Conservation (phyloP, 2,329 filamentous ascomycete species). For the Epichloe typhina region DNA sequence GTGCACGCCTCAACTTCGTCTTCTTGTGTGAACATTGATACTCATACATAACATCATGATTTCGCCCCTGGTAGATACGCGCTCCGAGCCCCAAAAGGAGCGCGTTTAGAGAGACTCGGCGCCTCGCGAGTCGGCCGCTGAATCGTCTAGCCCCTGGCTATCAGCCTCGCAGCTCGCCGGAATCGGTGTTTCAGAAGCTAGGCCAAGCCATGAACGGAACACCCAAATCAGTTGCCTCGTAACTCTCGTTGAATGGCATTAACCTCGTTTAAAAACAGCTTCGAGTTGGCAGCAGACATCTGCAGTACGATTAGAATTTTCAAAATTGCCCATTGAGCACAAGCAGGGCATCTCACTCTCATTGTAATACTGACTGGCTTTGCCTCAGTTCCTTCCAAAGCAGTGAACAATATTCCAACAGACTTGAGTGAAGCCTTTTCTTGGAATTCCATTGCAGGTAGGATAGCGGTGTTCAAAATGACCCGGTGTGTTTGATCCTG, state of each 20-base stretch:
- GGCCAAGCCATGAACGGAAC: neutral
- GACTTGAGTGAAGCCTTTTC: conserved; percentile 62
- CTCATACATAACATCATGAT: neutral
- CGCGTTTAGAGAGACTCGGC: no score
- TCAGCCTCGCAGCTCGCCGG: neutral
- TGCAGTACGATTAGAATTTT: conserved; percentile 13
- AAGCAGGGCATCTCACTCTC: conserved; percentile 33
- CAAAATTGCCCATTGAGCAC: neutral
- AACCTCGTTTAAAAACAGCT: conserved; percentile 37
- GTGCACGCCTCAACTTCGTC: neutral
- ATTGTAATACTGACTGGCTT: conserved; percentile 47
- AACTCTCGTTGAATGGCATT: conserved; percentile 38
- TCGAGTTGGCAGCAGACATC: conserved; percentile 42
- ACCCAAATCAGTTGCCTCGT: conserved; percentile 20
- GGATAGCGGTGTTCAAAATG: conserved; percentile 71
- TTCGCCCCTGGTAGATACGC: neutral
- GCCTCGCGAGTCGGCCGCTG: no score
- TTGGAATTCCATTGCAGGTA: conserved; percentile 67
- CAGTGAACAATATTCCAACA: conserved; percentile 53
- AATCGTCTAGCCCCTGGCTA: no score
- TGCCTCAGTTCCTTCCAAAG: conserved; percentile 42
- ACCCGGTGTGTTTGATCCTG: conserved; percentile 82
- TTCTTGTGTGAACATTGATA: neutral
- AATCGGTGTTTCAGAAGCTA: neutral
- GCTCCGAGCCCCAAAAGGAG: no score